Evolutionary conservation across 2,329 filamentous ascomycete genomes (phyloP).

Genomic region (Paraphoma sp.): DNA sequence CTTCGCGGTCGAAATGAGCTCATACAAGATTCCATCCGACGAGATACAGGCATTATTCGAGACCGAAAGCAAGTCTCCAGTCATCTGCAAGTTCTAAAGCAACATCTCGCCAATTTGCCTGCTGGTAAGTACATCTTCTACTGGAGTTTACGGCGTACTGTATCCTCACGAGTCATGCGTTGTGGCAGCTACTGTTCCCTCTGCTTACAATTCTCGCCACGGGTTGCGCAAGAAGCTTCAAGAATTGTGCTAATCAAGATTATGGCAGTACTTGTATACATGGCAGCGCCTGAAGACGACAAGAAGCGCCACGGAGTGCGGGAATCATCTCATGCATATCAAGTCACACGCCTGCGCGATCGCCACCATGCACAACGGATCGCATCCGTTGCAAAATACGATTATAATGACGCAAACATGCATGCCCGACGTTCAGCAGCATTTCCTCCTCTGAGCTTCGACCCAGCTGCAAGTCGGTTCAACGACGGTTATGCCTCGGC

Average conservation of each 20-base stretch:
- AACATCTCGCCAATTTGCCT: conserved; percentile 60
- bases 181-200: background rate
- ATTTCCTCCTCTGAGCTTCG: conserved; percentile 21
- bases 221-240: conserved; percentile 16
- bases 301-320: conserved; percentile 26
- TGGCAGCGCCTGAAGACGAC: conserved; percentile 47
- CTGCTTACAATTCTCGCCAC: background rate
- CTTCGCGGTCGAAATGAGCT: conserved; percentile 67
- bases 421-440: conserved; percentile 22
- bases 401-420: conserved; percentile 18
- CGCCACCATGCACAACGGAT: conserved; percentile 27
- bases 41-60: conserved; percentile 60
- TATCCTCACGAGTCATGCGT: background rate
- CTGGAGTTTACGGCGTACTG: no score
- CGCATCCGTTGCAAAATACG: conserved; percentile 29
- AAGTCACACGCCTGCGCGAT: conserved; percentile 28
- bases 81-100: conserved; percentile 68
- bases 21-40: conserved; percentile 64
- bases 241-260: conserved; percentile 27
- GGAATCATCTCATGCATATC: conserved; percentile 22
- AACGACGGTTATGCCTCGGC: conserved; percentile 17
- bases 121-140: conserved; percentile 52
- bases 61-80: conserved; percentile 68
- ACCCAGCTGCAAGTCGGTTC: conserved; percentile 10
- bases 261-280: conserved; percentile 48